Conservation (phyloP, 2,329 filamentous ascomycete species). For the Pochonia chlamydosporia region DNA sequence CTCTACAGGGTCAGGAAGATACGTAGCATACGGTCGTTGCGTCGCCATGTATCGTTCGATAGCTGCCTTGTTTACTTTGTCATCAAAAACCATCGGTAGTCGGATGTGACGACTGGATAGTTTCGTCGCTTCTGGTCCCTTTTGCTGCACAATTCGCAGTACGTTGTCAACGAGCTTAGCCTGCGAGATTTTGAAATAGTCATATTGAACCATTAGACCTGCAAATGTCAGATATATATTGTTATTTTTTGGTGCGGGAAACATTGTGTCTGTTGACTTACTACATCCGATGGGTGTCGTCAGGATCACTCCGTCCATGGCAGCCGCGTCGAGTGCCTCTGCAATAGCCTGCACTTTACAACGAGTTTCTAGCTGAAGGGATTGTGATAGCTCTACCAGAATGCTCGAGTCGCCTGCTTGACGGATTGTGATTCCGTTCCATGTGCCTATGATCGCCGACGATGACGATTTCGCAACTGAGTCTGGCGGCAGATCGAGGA, state of each 20-base stretch:
- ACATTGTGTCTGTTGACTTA: too few species aligned
- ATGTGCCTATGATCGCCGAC: constrained; percentile 14
- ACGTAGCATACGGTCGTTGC: constrained; percentile 54
- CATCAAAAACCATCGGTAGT: constrained; percentile 33
- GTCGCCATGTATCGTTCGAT: constrained; percentile 56
- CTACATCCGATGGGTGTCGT: constrained; percentile 27
- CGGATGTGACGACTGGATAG: constrained; percentile 24
- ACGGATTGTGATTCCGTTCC: constrained; percentile 14
- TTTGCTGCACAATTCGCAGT: too few species aligned
- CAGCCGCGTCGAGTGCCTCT: constrained; percentile 19
- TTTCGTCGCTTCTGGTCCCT: too few species aligned
- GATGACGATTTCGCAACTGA: constrained; percentile 1
- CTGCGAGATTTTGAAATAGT: constrained; percentile 19
- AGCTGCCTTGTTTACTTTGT: constrained; percentile 38
- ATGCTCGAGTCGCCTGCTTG: constrained; percentile 29
- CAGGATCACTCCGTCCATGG: constrained; percentile 23
- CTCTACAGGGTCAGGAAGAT: constrained; percentile 55
- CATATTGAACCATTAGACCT: constrained; percentile 27
- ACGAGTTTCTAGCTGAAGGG: constrained; percentile 26
- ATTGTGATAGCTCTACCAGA: constrained; percentile 25
- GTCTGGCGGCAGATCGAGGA: background rate
- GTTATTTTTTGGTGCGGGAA: too few species aligned
- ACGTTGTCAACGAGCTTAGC: too few species aligned
- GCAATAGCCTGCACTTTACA: constrained; percentile 28
- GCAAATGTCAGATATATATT: too few species aligned